phyloP scores from a whole-genome alignment of 306 rosid species.

The Carpinus fangiana region DNA sequence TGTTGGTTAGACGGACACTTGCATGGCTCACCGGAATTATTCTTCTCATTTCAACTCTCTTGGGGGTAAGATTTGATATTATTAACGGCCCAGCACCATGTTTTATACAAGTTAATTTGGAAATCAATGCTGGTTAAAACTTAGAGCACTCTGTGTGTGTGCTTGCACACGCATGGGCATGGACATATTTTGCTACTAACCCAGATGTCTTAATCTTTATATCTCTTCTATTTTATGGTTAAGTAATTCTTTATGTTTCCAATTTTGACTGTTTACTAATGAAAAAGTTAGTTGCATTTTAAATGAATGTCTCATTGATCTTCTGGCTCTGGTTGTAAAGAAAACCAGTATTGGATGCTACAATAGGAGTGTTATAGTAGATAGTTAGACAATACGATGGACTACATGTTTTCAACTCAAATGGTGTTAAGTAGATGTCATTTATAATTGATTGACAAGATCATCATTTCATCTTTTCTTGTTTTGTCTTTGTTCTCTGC shows the following conservation, averaged over 20 bases:
- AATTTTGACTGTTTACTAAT: neutral
- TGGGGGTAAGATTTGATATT: constrained; percentile 66
- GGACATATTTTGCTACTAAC: neutral
- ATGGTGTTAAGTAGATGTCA: neutral
- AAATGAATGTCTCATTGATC: neutral
- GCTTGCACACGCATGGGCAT: neutral
- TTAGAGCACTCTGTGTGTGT: neutral
- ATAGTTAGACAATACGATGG: neutral
- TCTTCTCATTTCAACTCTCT: constrained; percentile 73
- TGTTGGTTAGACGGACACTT: constrained; percentile 69
- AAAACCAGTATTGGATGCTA: neutral
- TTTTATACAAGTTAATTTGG: neutral
- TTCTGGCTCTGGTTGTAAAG: neutral
- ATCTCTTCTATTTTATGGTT: too few species aligned
- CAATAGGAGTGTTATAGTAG: neutral
- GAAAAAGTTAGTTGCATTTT: neutral
- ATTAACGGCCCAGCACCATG: neutral
- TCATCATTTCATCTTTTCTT: neutral
- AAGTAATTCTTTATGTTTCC: neutral
- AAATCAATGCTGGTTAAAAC: neutral
- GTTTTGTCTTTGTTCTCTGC: constrained; percentile 24
- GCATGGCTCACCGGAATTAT: constrained; percentile 92
- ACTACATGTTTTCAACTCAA: neutral
- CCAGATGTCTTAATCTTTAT: neutral
- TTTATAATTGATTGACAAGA: neutral